Evolutionary conservation across 2,329 filamentous ascomycete genomes (phyloP), one percentile per base, ranked within the genome.

Genomic region (Plectosphaerella sp.): DNA sequence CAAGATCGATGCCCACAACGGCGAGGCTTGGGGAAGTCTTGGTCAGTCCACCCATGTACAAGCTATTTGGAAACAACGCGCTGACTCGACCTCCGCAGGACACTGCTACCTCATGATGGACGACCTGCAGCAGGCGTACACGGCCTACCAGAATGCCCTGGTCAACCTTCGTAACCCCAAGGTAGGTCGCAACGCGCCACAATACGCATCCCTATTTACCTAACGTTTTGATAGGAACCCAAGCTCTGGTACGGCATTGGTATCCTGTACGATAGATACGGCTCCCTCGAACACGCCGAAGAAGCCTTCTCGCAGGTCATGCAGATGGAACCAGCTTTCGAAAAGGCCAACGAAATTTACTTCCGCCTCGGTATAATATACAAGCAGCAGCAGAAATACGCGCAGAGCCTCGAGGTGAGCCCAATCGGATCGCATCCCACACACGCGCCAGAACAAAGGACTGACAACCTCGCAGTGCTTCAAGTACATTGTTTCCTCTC

Each of bases 21-120:
- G 94, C 54, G 94, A 97, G 69, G 91, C 94, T 45, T 97, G 93
- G 94, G 93, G 93, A 47, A 96, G 91, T 66, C 78, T 97, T 28
- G 93, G 90, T 94, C 78, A 58, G 82, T 67, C 51, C 24, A 22
- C 25, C 9, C 47, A 18, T 33, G 6, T 9, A 25, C 45, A n/a
- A 28, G 18, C 20, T 9, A 18, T 20, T 24, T 12, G 10, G 41
- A 45, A 12, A 25, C 11, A 25, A 47, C n/a, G 25, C 48, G 50
- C 61, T 67, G 48, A 64, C 60, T 60, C 42, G 16, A 6, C 28
- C 5, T 5, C 28, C 45, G 14, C 60, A 93, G 91, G 94, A n/a
- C 94, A 97, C 69, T 97, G 94, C 73, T 96, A 93, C 67, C 78
- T 99, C 24, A 99, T 99, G 94, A 96, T 96, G 83, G 94, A 99